These are phyloP conservation scores for Aspergillus aculeatus DNA, from an alignment of 2,329 filamentous ascomycete genomes.

Conservation along the genomic window DNA sequence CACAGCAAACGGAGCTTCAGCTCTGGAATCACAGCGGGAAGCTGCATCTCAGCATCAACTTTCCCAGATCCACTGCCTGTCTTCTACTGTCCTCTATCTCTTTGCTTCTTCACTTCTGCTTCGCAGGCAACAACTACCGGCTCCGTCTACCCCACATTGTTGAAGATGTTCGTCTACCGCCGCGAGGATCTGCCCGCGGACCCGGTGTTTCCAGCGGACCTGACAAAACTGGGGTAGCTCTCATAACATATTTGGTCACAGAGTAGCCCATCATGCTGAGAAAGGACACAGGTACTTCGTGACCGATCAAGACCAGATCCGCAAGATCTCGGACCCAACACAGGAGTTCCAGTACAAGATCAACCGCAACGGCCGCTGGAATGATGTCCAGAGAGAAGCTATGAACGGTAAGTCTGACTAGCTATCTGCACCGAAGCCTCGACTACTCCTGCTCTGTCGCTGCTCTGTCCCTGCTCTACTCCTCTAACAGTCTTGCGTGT, in stretches of 20 bases:
- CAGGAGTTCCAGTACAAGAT: conserved; percentile 73
- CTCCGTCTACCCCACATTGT: not conserved
- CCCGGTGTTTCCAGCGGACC: conserved; percentile 61
- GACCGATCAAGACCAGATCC: conserved; percentile 72
- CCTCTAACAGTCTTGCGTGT: not conserved
- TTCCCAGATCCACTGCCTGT: too few species aligned
- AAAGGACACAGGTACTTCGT: conserved; percentile 66
- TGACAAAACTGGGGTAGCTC: conserved; percentile 70
- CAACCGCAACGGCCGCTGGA: conserved; percentile 72
- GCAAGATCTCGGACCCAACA: conserved; percentile 65
- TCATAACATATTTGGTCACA: not conserved
- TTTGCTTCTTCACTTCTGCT: not conserved
- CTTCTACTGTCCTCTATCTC: not conserved
- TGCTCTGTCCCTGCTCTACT: not conserved
- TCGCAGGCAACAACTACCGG: not conserved
- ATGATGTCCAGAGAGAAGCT: conserved; percentile 69
- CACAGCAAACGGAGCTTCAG: too few species aligned
- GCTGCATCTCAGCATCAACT: too few species aligned
- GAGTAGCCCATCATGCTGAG: not conserved
- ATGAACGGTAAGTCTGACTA: conserved; percentile 62
- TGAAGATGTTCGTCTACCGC: conserved; percentile 71
- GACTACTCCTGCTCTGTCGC: too few species aligned
- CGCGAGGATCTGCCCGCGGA: conserved; percentile 70
- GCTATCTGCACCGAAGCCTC: not conserved
- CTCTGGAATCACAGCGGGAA: too few species aligned